Conservation (phyloP, 805 yeast genomes). For the Zygosaccharomyces gambellarensis region DNA sequence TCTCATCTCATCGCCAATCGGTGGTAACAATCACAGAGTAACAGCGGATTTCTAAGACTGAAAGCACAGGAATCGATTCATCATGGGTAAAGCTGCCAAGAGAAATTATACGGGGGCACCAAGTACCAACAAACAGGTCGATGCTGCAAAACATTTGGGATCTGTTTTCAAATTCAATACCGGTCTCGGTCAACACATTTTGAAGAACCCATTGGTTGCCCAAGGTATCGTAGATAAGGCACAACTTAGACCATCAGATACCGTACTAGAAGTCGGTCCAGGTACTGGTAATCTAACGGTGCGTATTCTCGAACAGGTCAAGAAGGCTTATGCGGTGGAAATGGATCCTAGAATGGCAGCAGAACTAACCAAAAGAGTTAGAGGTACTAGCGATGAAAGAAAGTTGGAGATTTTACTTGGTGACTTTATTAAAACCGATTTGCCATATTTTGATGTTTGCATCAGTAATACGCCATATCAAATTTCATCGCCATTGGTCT, state of each 20-base stretch:
- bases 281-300: conserved; percentile 98
- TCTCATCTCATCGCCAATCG: conserved; percentile 5
- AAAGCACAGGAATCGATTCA: background rate
- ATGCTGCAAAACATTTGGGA: conserved; percentile 59
- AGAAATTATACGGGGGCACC: conserved; percentile 52
- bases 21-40: background rate
- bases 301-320: conserved; percentile 83
- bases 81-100: conserved; percentile 60
- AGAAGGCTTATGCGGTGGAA: conserved; percentile 92
- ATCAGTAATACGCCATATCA: conserved; percentile 97
- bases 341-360: conserved; percentile 99
- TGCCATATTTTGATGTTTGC: conserved; percentile 93
- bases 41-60: too few species aligned
- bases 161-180: conserved; percentile 96
- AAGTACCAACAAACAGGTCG: conserved; percentile 53
- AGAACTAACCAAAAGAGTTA: conserved; percentile 93
- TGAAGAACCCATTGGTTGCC: conserved; percentile 93
- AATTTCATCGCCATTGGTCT: conserved; percentile 93
- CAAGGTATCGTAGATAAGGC: conserved; percentile 99
- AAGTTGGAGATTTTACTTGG: conserved; percentile 89
- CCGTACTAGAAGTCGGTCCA: conserved; percentile 95
- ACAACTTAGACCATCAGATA: conserved; percentile 83
- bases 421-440: conserved; percentile 91
- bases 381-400: conserved; percentile 90
- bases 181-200: conserved; percentile 92